Evolutionary conservation across 106 monocot genomes (phyloP).

Genomic region (Hemerocallis citrina): DNA sequence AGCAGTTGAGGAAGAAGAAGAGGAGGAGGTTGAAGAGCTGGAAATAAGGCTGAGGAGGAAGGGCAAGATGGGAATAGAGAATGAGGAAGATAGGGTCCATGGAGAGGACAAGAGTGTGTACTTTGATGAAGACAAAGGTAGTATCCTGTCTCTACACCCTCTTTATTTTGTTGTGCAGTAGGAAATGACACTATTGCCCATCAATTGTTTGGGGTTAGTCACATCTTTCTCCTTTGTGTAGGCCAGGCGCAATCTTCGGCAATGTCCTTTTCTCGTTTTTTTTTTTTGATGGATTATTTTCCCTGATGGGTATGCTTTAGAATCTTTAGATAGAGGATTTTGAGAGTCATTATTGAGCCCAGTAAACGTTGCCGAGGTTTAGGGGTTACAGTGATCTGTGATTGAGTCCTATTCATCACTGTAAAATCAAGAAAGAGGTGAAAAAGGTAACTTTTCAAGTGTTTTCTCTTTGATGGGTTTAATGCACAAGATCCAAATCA

Average conservation of each 20-base stretch:
- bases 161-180: background rate
- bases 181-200: background rate
- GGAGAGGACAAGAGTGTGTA: slow-evolving; percentile 11
- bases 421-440: too few relatives aligned
- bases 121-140: slow-evolving; percentile 24
- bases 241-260: background rate
- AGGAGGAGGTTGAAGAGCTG: slow-evolving; percentile 8
- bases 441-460: too few relatives aligned
- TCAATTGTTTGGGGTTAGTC: background rate
- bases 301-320: too few relatives aligned
- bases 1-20: background rate
- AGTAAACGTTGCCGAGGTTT: too few relatives aligned
- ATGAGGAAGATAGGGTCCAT: background rate
- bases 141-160: background rate
- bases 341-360: too few relatives aligned
- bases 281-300: background rate
- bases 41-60: slow-evolving; percentile 9
- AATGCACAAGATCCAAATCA: too few relatives aligned
- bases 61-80: background rate
- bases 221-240: background rate
- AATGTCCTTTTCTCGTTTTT: background rate
- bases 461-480: too few relatives aligned
- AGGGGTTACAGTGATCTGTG: too few relatives aligned
- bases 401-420: too few relatives aligned
- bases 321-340: too few relatives aligned